Evolutionary conservation across 116 monocot genomes (phyloP).

Genomic region (Iris pallida): DNA sequence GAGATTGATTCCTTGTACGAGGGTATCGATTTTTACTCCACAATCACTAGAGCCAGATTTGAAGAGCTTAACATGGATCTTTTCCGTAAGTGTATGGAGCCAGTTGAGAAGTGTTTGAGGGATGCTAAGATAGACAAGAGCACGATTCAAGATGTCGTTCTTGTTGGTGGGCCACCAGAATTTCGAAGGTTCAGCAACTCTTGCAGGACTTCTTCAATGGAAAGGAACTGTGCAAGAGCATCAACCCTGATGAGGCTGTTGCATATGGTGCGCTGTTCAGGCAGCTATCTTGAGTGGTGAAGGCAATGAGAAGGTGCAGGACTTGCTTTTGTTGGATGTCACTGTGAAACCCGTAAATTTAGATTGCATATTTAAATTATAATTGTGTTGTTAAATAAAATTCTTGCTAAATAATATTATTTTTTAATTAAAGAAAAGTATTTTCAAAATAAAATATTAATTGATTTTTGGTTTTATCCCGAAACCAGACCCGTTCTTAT

Average conservation of each 20-base stretch:
- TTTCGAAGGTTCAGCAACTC: too few species aligned
- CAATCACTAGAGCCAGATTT: constrained; percentile 27
- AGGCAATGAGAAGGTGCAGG: constrained; percentile 53
- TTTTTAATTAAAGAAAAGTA: constrained; percentile 40
- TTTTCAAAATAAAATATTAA: constrained; percentile 45
- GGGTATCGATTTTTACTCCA: constrained; percentile 30
- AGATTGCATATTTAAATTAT: too few species aligned
- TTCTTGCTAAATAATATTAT: constrained; percentile 38
- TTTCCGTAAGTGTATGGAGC: constrained; percentile 31
- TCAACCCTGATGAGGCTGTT: constrained; percentile 56
- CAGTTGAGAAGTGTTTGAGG: constrained; percentile 27
- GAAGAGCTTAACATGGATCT: constrained; percentile 40
- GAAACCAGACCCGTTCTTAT: too few species aligned
- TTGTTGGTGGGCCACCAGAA: constrained; percentile 47
- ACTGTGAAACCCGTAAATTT: too few species aligned
- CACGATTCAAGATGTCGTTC: constrained; percentile 25
- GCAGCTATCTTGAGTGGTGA: constrained; percentile 41
- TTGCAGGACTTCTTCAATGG: constrained; percentile 52
- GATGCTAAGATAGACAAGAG: constrained; percentile 53
- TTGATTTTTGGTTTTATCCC: constrained; percentile 37
- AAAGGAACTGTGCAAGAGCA: constrained; percentile 58
- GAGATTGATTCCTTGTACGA: constrained; percentile 28
- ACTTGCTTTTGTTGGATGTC: constrained; percentile 39
- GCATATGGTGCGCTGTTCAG: constrained; percentile 56
- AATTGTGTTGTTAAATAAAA: constrained; percentile 29